Base-by-base conservation (phyloP, 2,329 filamentous ascomycete genomes). In the Cryphonectria nitschkei region DNA sequence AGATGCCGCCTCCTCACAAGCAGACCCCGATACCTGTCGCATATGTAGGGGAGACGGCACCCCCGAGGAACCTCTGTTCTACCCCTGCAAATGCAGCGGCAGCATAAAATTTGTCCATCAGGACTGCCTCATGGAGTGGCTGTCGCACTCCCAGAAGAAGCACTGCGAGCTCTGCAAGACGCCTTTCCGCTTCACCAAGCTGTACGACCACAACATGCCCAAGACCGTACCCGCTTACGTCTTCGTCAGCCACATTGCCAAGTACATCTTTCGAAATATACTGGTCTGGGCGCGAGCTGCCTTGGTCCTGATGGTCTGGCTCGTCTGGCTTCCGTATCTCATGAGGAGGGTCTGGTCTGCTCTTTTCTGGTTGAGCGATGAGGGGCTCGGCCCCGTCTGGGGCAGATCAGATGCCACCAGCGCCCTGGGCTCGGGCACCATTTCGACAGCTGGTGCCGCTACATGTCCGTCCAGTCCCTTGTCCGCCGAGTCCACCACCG, bases 141-240 rank as follows among this genome's bases (percentile, higher is more conserved):
- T 99, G 32, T 95, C 94, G 65, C 97, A 99, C 81, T 98, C 96
- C 1, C 95, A 99, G 80, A 99, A 99, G 88, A 98, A 98, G 81
- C 93, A 99, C 84, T 99, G 97, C 86, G 96, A 99, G 84, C 90
- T 99, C 50, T 99, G 96, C 89, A 99, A 99, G 84, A 99, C 96
- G 2, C 91, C 95, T 0, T 99, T 98, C 79, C 93, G 94, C 72
- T 99, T 99, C 84, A 99, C 96, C 68, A 99, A 99, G 82, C 88
- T 99, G 54, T 99, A 99, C 83, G 91, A 95, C 73, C 94, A 94
- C 4, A 89, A 95, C 78, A 99, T 99, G 96, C 97, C 96, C 1
- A 88, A 89, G 73, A 89, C 88, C 16, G 87, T 99, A 19, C 96
- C 97, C 0, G 87, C 91, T 56, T 87, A 91, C 64, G 86, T 99